Base-by-base conservation (phyloP, 345 rosid genomes). In the Xanthoceras sorbifolium region DNA sequence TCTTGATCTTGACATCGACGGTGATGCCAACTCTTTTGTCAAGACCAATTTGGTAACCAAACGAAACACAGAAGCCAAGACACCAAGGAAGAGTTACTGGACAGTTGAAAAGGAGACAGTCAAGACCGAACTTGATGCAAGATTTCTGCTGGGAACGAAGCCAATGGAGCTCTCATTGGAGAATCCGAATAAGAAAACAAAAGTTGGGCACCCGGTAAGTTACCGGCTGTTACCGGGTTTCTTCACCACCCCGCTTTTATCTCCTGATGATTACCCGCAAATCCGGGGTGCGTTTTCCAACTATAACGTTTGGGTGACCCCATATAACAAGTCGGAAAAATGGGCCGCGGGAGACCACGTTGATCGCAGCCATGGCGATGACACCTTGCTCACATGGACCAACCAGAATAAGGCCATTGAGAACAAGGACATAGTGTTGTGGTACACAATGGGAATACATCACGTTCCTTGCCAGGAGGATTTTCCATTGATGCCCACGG, bases 1-100 rank as follows among this genome's bases (percentile, higher is more conserved):
- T 72, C 83, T 89, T 17, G 91, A 87, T 78, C 80, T 88, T 15
- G 93, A 90, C 68, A 71, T 90, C 5, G 91, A 87, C n/a, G 91
- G 91, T 2, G 62, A 73, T 4, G 26, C 55, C 0, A 90, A 90
- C 50, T 88, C 90, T 0, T 81, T 90, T n/a, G 83, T 84, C 17
- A 86, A 87, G 66, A 76, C 69, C 14, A 78, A 78, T 40, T 78
- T 89, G 29, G 82, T 83, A 26, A 84, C 86, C 8, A 84, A 69
- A 60, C 79, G 40, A 5, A 75, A 54, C 71, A 64, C 64, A 0
- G 23, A 77, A 28, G 38, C 64, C n/a, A 72, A 31, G 20, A 57
- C 84, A 0, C 87, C 89, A 0, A 88, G 91, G 64, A 88, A 81
- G 78, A 87, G 86, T 72, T 90, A 85, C 18, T 90, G 90, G 90